Conservation (phyloP, 306 rosid species). For the Hippophae rhamnoides region DNA sequence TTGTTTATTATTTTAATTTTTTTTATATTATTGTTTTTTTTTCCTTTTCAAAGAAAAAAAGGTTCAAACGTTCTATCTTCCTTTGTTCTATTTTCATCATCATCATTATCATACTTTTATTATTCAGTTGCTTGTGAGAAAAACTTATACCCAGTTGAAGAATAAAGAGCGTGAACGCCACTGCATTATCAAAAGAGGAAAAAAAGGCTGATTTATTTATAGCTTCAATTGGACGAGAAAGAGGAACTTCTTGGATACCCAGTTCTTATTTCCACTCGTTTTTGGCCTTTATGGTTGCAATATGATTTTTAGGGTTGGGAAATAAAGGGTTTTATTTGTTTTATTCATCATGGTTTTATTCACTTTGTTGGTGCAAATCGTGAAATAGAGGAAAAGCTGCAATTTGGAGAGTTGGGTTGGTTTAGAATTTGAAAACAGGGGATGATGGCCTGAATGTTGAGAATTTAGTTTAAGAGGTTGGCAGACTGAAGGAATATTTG, state of each 20-base stretch:
- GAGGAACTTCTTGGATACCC: constrained; percentile 26
- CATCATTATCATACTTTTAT: too few relatives aligned
- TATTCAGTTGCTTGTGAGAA: too few relatives aligned
- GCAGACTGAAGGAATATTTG: constrained; percentile 20
- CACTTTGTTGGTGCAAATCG: constrained; percentile 23
- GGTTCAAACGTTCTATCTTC: too few relatives aligned
- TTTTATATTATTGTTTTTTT: too few relatives aligned
- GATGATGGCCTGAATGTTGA: constrained; percentile 33
- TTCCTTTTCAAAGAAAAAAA: too few relatives aligned
- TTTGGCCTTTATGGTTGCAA: constrained; percentile 6
- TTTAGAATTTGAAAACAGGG: constrained; percentile 29
- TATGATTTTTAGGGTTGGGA: constrained; percentile 29
- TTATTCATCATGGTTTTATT: constrained; percentile 14
- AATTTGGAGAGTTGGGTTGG: constrained; percentile 33
- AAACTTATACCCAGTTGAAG: too few relatives aligned
- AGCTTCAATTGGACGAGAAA: constrained; percentile 34
- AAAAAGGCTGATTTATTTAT: constrained; percentile 9
- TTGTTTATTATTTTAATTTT: too few relatives aligned
- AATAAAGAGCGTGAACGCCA: constrained; percentile 26
- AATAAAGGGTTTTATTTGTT: constrained; percentile 5
- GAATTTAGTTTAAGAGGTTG: constrained; percentile 26
- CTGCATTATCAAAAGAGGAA: not conserved
- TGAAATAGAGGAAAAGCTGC: constrained; percentile 22
- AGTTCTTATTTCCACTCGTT: constrained; percentile 19
- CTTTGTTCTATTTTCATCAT: too few relatives aligned